These are phyloP conservation scores for Magnusiomyces starmeri DNA, from an alignment of 1,139 yeast genomes.

Conservation along the genomic window DNA sequence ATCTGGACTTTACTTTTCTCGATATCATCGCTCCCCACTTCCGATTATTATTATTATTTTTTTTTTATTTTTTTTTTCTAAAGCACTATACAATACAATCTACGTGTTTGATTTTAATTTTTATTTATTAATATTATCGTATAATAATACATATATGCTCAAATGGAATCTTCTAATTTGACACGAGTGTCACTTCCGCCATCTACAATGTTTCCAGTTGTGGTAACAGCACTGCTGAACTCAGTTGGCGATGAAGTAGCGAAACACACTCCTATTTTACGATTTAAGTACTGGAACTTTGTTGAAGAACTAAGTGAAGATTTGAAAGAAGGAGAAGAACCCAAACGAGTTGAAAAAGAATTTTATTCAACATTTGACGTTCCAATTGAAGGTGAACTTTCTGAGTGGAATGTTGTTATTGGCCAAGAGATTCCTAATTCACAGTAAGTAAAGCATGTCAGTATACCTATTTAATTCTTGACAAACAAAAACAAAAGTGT, in stretches of 20 bases:
- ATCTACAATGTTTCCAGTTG: constrained; percentile 62
- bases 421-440: constrained; percentile 55
- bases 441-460: constrained; percentile 32
- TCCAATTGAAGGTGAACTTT: constrained; percentile 70
- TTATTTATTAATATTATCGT: too few species aligned
- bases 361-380: constrained; percentile 57
- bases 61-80: too few species aligned
- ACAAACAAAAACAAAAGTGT: neutral
- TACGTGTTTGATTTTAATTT: too few species aligned
- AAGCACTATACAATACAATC: too few species aligned
- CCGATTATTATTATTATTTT: too few species aligned
- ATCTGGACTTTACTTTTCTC: too few species aligned
- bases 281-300: constrained; percentile 59
- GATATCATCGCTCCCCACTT: too few species aligned
- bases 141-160: neutral
- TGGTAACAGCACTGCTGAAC: constrained; percentile 47
- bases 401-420: constrained; percentile 42
- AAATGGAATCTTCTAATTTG: constrained; percentile 11
- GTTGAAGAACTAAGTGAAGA: constrained; percentile 36
- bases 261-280: constrained; percentile 50
- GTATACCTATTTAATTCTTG: too few species aligned
- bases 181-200: constrained; percentile 41
- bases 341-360: constrained; percentile 30
- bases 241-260: constrained; percentile 41
- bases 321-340: constrained; percentile 27